Conservation (phyloP, 164 flowering plant genomes). For the Houttuynia cordata region DNA sequence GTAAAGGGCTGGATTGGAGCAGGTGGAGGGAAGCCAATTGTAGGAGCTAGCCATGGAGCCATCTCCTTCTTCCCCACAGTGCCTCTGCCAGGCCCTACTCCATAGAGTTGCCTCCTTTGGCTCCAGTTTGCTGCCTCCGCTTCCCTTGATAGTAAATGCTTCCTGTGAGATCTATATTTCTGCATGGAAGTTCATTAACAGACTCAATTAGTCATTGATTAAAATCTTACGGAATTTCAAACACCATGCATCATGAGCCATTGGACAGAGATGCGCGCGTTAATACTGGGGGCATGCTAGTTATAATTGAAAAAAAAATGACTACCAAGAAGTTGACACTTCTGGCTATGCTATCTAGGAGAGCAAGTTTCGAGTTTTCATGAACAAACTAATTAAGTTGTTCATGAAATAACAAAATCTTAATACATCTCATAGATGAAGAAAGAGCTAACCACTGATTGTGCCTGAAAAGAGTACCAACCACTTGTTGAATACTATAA, state of each 20-base stretch:
- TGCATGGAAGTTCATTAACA: conserved; percentile 15
- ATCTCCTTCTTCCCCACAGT: conserved; percentile 32
- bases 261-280: no score
- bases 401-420: no score
- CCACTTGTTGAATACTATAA: no score
- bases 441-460: no score
- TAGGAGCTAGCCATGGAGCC: conserved; percentile 55
- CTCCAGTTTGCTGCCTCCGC: conserved; percentile 91
- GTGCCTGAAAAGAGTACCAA: no score
- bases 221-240: neutral
- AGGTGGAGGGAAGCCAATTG: conserved; percentile 61
- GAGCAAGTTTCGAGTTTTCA: no score
- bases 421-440: no score
- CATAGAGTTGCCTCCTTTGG: conserved; percentile 60
- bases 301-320: neutral
- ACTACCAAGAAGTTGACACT: neutral
- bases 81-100: conserved; percentile 7
- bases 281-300: no score
- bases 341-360: no score
- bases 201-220: neutral
- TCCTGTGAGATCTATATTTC: conserved; percentile 92
- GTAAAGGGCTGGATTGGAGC: conserved; percentile 28
- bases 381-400: no score
- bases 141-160: conserved; percentile 80
- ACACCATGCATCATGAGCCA: no score